Conservation (phyloP, 345 rosid genomes). For the Hevea brasiliensis region DNA sequence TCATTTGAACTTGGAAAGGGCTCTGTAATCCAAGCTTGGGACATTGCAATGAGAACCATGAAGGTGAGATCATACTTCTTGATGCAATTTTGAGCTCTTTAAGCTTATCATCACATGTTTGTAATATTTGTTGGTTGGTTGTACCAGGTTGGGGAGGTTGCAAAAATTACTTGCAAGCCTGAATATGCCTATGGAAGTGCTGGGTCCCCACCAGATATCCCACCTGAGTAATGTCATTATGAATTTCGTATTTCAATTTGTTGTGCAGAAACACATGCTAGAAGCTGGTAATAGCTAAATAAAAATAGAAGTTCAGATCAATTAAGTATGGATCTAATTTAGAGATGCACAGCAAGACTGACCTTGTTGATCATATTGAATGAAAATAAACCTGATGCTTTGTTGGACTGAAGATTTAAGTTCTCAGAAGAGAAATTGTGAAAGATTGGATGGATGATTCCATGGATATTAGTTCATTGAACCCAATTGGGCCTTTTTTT, state of each 20-base stretch:
- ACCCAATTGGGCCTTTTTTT: not conserved
- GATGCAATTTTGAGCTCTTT: not conserved
- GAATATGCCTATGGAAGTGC: slow-evolving; percentile 88
- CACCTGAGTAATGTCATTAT: slow-evolving; percentile 59
- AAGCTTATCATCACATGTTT: not conserved
- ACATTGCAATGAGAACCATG: slow-evolving; percentile 78
- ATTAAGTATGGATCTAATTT: not conserved
- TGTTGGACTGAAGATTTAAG: not conserved
- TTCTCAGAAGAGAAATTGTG: not conserved
- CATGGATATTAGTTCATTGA: not conserved
- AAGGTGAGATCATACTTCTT: slow-evolving; percentile 46
- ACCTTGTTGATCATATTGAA: not conserved
- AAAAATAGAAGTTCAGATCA: not conserved
- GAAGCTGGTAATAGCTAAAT: not conserved
- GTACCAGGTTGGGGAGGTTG: slow-evolving; percentile 90
- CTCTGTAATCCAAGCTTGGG: slow-evolving; percentile 86
- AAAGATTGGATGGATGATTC: not conserved
- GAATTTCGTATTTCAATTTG: not conserved
- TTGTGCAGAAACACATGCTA: slow-evolving; percentile 2
- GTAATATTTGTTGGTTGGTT: slow-evolving; percentile 3
- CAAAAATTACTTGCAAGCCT: slow-evolving; percentile 85
- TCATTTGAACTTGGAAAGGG: slow-evolving; percentile 89
- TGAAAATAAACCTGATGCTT: not conserved
- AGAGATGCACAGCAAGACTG: not conserved
- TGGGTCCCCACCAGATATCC: slow-evolving; percentile 92